A percentile compares a stretch with the other conserved stretches of the same genome.
Conservation (phyloP, 1,284 basidiomycete genomes). For the Rhodotorula sp. region DNA sequence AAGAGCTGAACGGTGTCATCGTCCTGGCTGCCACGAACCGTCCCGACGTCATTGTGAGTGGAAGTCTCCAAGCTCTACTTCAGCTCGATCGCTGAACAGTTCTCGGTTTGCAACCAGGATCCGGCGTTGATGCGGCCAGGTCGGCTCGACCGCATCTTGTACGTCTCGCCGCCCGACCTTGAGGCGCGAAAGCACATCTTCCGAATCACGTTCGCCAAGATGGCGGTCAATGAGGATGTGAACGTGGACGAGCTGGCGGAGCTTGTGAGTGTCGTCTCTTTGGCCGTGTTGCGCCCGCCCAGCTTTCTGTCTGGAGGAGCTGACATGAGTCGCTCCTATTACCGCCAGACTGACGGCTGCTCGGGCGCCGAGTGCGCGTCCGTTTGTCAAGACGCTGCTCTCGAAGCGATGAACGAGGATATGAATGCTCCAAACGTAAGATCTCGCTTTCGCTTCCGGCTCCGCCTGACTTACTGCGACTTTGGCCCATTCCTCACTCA, state of each 20-base stretch:
- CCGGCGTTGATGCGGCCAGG: constrained; percentile 92
- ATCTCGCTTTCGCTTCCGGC: constrained; percentile 8
- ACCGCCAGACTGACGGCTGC: constrained; percentile 77
- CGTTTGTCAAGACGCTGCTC: constrained; percentile 93
- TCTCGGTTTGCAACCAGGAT: constrained; percentile 59
- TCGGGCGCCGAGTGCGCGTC: constrained; percentile 92
- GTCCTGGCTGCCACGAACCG: constrained; percentile 95
- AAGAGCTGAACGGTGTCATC: constrained; percentile 86
- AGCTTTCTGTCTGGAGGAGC: neutral
- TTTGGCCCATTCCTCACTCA: neutral
- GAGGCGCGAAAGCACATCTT: constrained; percentile 80
- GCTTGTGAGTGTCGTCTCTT: constrained; percentile 58
- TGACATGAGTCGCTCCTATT: neutral
- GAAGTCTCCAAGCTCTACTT: neutral
- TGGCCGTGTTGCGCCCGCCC: neutral
- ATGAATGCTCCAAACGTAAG: constrained; percentile 72
- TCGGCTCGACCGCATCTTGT: constrained; percentile 89
- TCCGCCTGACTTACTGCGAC: neutral
- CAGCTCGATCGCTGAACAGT: no score
- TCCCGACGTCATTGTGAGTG: constrained; percentile 80
- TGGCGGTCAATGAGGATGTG: constrained; percentile 73
- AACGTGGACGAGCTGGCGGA: constrained; percentile 68
- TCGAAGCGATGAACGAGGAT: constrained; percentile 83
- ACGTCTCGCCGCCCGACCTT: constrained; percentile 86
- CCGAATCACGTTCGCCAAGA: constrained; percentile 68